Evolutionary conservation across 1,284 basidiomycete genomes (phyloP).

Genomic region (Hypsizygus ulmarius): DNA sequence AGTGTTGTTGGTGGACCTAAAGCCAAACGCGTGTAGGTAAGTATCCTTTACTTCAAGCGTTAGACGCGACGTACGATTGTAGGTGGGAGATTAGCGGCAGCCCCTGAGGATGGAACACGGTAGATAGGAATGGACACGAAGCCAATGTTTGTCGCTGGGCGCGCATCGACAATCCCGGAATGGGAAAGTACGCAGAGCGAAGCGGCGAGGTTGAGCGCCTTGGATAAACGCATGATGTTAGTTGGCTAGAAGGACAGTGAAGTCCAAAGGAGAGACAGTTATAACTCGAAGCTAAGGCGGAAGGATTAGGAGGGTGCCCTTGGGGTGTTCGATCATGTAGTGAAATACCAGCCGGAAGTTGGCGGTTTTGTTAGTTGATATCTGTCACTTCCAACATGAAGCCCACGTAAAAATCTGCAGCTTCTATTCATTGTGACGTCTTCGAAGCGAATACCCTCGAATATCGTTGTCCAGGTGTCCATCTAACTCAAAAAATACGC

Average conservation of each 20-base stretch:
- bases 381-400: no score
- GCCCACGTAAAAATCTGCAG: no score
- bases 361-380: no score
- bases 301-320: no score
- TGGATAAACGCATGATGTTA: conserved; percentile 11
- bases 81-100: conserved; percentile 9
- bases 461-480: no score
- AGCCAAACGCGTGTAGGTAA: not conserved
- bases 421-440: no score
- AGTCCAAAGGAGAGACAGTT: not conserved
- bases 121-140: conserved; percentile 18
- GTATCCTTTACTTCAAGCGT: no score
- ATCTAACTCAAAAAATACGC: no score
- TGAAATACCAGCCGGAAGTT: no score
- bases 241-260: not conserved
- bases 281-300: not conserved
- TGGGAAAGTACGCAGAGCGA: conserved; percentile 7
- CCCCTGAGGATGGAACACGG: conserved; percentile 1
- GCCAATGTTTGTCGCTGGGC: not conserved
- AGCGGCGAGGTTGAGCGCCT: conserved; percentile 7
- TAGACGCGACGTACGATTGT: conserved; percentile 4
- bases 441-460: no score
- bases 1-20: conserved; percentile 31
- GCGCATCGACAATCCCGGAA: not conserved
- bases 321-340: no score